Evolutionary conservation across 257 asterid species (phyloP), one percentile per base, ranked within the genome.

Genomic region (Paraleonurus japonicus): DNA sequence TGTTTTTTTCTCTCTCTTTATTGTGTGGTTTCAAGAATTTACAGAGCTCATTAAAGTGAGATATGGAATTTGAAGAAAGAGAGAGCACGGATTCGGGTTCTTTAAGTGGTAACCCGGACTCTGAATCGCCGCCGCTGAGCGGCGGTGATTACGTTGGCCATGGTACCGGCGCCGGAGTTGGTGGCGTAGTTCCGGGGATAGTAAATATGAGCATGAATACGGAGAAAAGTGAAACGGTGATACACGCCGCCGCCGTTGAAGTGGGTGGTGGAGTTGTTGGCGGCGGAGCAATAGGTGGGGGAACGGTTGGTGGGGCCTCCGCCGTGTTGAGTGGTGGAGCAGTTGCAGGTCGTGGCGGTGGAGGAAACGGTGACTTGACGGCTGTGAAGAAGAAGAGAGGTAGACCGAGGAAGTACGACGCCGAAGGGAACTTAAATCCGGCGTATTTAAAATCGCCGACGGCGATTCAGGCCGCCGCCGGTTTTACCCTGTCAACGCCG

Each of bases 361-460:
- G 80, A 6, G 78, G 86, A 2, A 72, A 60, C 22, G 71, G 74
- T 2, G 79, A 77, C 26, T 72, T 78, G 57, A 2, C 76, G 53
- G 43, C 60, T 72, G 90, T 69, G 43, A 92, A 87, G 54, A 92
- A 87, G 87, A 92, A 88, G 78, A 84, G 96, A 71, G 98, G 98
- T 33, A 82, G 98, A 65, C 98, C 98, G 1, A 87, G 95, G 70
- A 92, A 92, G 80, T 92, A 85, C 39, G 96, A 92, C 79, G 76
- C 95, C 1, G 89, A 89, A 3, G 98, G 98, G 60, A 92, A 89
- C 81, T 75, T 92, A 48, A 88, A 82, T 45, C 84, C 84, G 60
- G 84, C 89, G 8, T 88, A 79, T 67, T 58, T 78, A 9, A 70
- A 73, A 28, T 70, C 89, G 0, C 80, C 87, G 23, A 37, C 88